Evolutionary conservation across 2,329 filamentous ascomycete genomes (phyloP).

Genomic region (Colletotrichum chlorophyti): DNA sequence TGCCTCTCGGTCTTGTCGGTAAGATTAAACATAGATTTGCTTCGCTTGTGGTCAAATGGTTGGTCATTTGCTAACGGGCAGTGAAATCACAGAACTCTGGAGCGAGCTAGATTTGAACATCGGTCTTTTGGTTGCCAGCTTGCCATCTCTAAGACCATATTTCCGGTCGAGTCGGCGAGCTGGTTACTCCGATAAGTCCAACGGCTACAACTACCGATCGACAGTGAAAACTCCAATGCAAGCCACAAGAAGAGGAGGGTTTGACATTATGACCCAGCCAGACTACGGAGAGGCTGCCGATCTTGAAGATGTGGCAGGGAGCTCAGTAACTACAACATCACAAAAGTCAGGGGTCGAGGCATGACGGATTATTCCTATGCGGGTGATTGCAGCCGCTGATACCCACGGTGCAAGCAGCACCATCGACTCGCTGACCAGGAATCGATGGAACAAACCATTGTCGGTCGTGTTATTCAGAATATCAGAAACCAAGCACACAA

Average conservation of each 20-base stretch:
- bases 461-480: no score
- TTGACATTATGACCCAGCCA: slow-evolving; percentile 8
- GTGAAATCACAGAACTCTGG: slow-evolving; percentile 6
- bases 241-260: not conserved
- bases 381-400: not conserved
- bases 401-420: no score
- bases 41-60: no score
- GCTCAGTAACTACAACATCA: not conserved
- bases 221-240: slow-evolving; percentile 11
- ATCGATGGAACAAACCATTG: no score
- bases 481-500: no score
- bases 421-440: no score
- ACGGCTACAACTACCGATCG: slow-evolving; percentile 18
- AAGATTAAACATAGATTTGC: not conserved
- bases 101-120: slow-evolving; percentile 22
- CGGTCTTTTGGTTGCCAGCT: slow-evolving; percentile 15
- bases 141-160: slow-evolving; percentile 20
- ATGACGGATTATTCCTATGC: not conserved
- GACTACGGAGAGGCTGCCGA: not conserved
- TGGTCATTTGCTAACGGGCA: not conserved
- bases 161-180: slow-evolving; percentile 13
- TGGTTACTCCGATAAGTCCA: slow-evolving; percentile 14
- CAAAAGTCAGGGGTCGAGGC: not conserved
- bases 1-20: slow-evolving; percentile 21
- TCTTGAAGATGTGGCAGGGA: slow-evolving; percentile 1